phyloP scores from a whole-genome alignment of 2,329 filamentous ascomycete species.

The Fusarium tjaetaba region DNA sequence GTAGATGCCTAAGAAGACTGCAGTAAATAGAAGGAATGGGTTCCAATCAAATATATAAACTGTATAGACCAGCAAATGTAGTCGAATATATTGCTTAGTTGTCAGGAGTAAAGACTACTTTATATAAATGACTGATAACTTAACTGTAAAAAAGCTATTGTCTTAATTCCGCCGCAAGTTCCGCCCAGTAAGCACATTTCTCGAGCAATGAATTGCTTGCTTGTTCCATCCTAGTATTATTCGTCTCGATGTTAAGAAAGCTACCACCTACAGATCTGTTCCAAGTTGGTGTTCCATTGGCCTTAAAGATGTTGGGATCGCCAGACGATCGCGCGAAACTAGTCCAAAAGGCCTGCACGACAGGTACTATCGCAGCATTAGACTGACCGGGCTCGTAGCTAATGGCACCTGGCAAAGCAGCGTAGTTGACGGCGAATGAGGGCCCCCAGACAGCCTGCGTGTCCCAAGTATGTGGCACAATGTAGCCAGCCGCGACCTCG shows the following conservation, averaged over 20 bases:
- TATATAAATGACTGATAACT: no score
- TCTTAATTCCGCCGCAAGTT: not conserved
- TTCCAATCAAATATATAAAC: not conserved
- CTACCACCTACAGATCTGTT: not conserved
- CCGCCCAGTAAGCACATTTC: not conserved
- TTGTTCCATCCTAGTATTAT: not conserved
- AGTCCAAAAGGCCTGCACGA: not conserved
- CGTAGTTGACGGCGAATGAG: not conserved
- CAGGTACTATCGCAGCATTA: not conserved
- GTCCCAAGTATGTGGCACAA: not conserved
- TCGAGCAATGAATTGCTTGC: not conserved
- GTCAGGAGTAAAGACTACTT: not conserved
- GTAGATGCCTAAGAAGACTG: not conserved
- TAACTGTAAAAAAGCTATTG: not conserved
- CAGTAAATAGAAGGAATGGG: accelerated
- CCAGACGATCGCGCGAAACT: not conserved
- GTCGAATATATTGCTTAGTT: accelerated
- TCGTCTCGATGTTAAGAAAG: not conserved
- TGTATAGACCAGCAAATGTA: not conserved
- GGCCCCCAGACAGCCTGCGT: not conserved
- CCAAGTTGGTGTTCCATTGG: not conserved
- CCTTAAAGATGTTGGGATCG: not conserved
- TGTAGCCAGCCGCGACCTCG: not conserved
- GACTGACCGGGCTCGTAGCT: not conserved
- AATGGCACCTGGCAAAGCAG: not conserved